Evolutionary conservation across 345 rosid genomes (phyloP), one percentile per base, ranked within the genome.

Genomic region (Gynandropsis gynandra): DNA sequence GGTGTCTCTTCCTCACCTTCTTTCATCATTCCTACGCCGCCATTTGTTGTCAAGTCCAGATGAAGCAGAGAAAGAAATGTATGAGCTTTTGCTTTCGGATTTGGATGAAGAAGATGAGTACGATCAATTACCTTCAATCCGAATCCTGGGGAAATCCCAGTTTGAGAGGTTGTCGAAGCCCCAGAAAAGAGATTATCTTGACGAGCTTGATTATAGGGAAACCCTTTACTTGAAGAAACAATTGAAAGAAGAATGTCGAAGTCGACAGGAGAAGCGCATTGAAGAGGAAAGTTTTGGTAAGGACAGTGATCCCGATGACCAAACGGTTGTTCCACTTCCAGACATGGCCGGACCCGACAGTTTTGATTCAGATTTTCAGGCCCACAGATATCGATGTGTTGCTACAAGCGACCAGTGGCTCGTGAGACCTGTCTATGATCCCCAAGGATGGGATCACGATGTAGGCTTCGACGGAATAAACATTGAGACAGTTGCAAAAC

Each of bases 381-480:
- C 70, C 5, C 83, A 87, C 66, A 72, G 89, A 61, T 92, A 85
- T 55, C 78, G 85, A 29, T 71, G 83, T 54, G 52, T 82, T 53
- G 76, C 66, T 9, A 62, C 76, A 24, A 46, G 72, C 56, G 86
- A 92, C 35, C 77, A 72, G 63, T 76, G 80, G 79, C 66, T 79
- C 54, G 72, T 52, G 40, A 77, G 95, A 72, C 96, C 96, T 50
- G 95, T 92, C 63, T 81, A 79, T 56, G 89, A 92, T 65, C 84
- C 89, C 50, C 87, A 82, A 39, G 96, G 98, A 12, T 87, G 96
- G 98, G 98, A 92, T 75, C 84, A 76, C 32, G 98, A 87, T 65
- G 86, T 87, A 10, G 87, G 98, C 10, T 92, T 87, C 52, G 95
- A 92, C 62, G 96, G 95, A 33, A 66, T 92, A 62, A 87, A 72